Conservation (phyloP, 352 stramenopile genomes). For the Phytophthora brassicae region DNA sequence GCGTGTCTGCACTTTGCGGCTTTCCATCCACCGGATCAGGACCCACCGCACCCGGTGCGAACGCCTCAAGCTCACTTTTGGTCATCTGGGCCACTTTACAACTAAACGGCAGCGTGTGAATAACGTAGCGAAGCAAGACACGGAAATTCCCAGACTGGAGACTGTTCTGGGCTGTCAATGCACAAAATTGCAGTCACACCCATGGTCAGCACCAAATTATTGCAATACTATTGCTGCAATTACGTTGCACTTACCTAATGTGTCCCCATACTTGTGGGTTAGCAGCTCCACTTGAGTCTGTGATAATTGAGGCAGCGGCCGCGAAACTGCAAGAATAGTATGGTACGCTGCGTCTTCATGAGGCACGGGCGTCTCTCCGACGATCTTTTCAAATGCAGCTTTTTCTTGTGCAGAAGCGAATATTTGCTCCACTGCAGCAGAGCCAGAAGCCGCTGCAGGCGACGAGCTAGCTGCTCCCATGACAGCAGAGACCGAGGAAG, state of each 20-base stretch:
- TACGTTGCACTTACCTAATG: conserved; percentile 42
- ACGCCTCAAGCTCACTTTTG: conserved; percentile 44
- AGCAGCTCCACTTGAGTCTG: conserved; percentile 60
- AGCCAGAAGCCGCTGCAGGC: conserved; percentile 13
- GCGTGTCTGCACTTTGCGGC: conserved; percentile 42
- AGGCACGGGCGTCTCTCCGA: conserved; percentile 47
- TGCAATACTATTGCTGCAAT: conserved; percentile 2
- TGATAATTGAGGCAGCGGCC: conserved; percentile 53
- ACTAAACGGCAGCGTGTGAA: conserved; percentile 56
- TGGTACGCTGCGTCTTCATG: conserved; percentile 59
- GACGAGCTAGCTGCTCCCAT: conserved; percentile 58
- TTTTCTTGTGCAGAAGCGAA: conserved; percentile 58
- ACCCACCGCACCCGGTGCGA: conserved; percentile 24
- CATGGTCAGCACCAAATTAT: conserved; percentile 1
- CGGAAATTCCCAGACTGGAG: conserved; percentile 75
- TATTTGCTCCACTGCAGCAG: conserved; percentile 25
- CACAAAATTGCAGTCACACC: background rate
- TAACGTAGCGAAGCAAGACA: conserved; percentile 63
- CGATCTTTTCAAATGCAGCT: conserved; percentile 72
- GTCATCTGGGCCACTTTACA: conserved; percentile 61
- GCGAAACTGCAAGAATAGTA: conserved; percentile 41
- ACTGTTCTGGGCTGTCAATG: conserved; percentile 58
- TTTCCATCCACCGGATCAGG: conserved; percentile 26
- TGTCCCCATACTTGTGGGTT: conserved; percentile 62
- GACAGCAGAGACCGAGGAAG: background rate